Percentiles rank a stretch among this genome's conserved stretches.
phyloP scores from a whole-genome alignment of 106 monocot genomes.

The Apostasia ramifera region DNA sequence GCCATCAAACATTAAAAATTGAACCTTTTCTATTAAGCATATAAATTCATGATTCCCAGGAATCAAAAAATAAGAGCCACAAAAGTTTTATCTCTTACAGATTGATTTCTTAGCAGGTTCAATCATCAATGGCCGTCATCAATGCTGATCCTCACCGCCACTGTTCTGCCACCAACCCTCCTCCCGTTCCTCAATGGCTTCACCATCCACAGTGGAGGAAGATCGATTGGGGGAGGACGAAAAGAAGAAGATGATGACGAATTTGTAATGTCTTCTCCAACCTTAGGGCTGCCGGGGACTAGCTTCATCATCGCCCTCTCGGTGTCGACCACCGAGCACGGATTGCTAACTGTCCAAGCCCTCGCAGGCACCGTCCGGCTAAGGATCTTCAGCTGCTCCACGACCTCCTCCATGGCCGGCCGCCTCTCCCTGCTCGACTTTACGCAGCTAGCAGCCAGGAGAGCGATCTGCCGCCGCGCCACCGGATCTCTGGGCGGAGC shows the following conservation, averaged over 20 bases:
- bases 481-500: slow-evolving; percentile 40
- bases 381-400: slow-evolving; percentile 51
- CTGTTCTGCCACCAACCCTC: slow-evolving; percentile 34
- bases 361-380: slow-evolving; percentile 29
- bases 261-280: slow-evolving; percentile 17
- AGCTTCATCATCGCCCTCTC: slow-evolving; percentile 20
- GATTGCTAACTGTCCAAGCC: slow-evolving; percentile 63
- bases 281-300: not conserved
- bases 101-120: no score
- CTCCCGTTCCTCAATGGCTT: slow-evolving; percentile 26
- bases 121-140: no score
- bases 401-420: slow-evolving; percentile 79
- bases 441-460: slow-evolving; percentile 75
- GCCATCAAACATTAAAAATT: no score
- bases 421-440: slow-evolving; percentile 45
- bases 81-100: no score
- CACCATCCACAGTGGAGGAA: slow-evolving; percentile 17
- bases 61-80: no score
- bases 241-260: not conserved
- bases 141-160: no score
- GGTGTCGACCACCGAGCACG: slow-evolving; percentile 60
- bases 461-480: slow-evolving; percentile 41
- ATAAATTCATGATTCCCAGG: no score
- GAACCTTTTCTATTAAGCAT: no score
- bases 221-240: not conserved